Base-by-base conservation (phyloP, 1,139 yeast species). In the Debaryomycetaceae sp. region DNA sequence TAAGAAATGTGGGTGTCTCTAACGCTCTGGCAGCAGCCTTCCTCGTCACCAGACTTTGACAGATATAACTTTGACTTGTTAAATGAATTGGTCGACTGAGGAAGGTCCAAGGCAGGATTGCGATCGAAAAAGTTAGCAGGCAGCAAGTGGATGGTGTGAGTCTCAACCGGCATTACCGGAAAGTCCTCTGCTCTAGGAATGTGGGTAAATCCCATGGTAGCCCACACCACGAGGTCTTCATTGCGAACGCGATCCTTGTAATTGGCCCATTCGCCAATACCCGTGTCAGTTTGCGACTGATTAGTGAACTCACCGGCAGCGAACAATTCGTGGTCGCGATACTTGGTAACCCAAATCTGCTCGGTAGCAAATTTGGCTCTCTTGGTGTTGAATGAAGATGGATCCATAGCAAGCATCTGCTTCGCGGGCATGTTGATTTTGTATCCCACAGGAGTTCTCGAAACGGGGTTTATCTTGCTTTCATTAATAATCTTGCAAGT, bases 121-220 rank as follows among this genome's bases (percentile, higher is more conserved):
- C 61, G 74, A 42, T 75, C 75, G 53, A 81, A 83, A 73, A 83
- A 83, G 37, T 83, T 83, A 45, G 68, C 60, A 30, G 95, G 95
- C 30, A 69, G 66, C 37, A 83, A 65, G 37, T 73, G 68, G 42
- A 82, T 75, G 49, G 69, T 77, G 45, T 64, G 69, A 43, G 73
- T 73, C 60, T 83, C 94, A 34, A 77, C 81, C 25, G 94, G 92
- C 95, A 83, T 83, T 37, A 83, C 92, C 31, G 94, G 94, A 80
- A 81, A 83, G 55, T 83, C 94, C 60, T 83, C 95, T 22, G 79
- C 79, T 47, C 87, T 72, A 43, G 93, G 93, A 47, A 82, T 73
- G 52, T 83, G 95, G 16, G 94, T 83, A 60, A 83, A 71, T 19
- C 87, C 92, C 51, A 83, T 56, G 28, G 94, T 81, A 43, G 86